phyloP scores from a whole-genome alignment of 169 alveolate species.

The Cyclospora cayetanensis region DNA sequence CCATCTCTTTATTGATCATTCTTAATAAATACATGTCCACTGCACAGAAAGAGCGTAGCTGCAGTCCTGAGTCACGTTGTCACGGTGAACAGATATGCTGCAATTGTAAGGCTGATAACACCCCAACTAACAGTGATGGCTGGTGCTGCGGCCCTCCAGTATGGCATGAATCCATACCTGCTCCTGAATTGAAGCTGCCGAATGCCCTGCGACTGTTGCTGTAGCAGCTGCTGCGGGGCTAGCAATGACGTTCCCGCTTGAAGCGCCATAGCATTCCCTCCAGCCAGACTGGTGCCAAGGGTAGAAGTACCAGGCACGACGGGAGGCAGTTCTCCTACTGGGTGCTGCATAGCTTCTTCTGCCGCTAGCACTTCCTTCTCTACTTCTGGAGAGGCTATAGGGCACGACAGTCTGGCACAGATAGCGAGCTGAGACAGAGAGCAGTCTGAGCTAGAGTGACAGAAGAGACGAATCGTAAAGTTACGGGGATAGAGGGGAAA shows the following conservation, averaged over 20 bases:
- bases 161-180: neutral
- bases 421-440: neutral
- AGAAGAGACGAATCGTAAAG: neutral
- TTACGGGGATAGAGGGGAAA: neutral
- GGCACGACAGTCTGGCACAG: neutral
- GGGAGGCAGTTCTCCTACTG: neutral
- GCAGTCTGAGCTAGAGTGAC: neutral
- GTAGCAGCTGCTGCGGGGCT: neutral
- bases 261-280: neutral
- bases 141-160: neutral
- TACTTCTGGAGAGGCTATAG: neutral
- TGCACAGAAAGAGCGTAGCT: too few relatives aligned
- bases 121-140: neutral
- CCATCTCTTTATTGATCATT: too few relatives aligned
- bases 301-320: neutral
- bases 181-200: constrained; percentile 5
- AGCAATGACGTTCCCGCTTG: neutral
- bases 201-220: neutral
- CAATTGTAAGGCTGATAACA: too few relatives aligned
- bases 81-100: too few relatives aligned
- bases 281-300: neutral
- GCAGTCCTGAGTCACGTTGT: too few relatives aligned
- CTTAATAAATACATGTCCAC: too few relatives aligned
- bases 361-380: neutral
- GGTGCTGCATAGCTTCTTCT: neutral